Conservation (phyloP, 106 monocot genomes). For the Xerophyta viscosa region DNA sequence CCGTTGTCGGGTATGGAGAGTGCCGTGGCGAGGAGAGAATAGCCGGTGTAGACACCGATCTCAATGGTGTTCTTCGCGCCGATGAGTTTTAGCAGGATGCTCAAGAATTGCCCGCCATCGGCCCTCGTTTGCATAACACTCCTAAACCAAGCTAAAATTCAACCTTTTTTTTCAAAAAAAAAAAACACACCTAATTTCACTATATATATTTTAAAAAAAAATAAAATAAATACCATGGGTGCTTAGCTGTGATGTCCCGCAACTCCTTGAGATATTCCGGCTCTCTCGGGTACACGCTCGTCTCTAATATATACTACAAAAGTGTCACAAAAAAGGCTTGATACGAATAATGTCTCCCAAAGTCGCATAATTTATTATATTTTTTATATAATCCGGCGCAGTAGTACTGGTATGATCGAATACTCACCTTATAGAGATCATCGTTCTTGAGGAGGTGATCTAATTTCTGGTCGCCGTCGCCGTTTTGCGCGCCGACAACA, state of each 20-base stretch:
- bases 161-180: too few species aligned
- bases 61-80: slow-evolving; percentile 13
- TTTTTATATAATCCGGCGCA: too few species aligned
- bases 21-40: slow-evolving; percentile 16
- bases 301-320: slow-evolving; percentile 15
- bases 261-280: slow-evolving; percentile 12
- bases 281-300: slow-evolving; percentile 15
- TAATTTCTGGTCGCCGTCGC: too few species aligned
- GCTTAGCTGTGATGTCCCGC: slow-evolving; percentile 11
- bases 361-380: too few species aligned
- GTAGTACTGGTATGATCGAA: too few species aligned
- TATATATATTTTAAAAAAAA: too few species aligned
- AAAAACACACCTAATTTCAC: too few species aligned
- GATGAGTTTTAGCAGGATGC: slow-evolving; percentile 12
- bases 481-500: too few species aligned
- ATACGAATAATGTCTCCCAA: too few species aligned
- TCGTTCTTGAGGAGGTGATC: too few species aligned
- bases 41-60: slow-evolving; percentile 14
- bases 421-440: too few species aligned
- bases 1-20: slow-evolving; percentile 9
- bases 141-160: neutral
- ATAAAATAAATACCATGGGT: slow-evolving; percentile 17
- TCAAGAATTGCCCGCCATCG: slow-evolving; percentile 9
- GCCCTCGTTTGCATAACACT: slow-evolving; percentile 4
- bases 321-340: too few species aligned